Conservation (phyloP, 78 protist genomes). For the Polysphondylium violaceum region DNA sequence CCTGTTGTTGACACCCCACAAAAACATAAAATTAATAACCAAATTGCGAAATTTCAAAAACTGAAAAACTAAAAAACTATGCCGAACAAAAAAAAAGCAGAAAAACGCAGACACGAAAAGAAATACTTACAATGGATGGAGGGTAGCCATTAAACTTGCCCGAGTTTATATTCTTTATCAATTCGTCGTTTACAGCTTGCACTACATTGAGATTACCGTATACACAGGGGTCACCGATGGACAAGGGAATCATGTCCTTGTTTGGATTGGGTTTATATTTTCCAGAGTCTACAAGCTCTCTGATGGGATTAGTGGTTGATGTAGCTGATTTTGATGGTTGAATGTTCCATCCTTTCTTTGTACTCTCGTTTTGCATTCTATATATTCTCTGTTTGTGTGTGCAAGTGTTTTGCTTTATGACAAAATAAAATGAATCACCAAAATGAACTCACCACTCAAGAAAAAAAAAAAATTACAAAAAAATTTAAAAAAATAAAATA, state of each 20-base stretch:
- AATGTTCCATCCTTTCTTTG: constrained; percentile 46
- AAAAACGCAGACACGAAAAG: no score
- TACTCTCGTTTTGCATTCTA: not conserved
- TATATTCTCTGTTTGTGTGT: not conserved
- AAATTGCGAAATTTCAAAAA: not conserved
- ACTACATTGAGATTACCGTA: constrained; percentile 88
- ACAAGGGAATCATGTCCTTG: constrained; percentile 85
- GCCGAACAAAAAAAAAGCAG: no score
- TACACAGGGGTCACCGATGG: constrained; percentile 94
- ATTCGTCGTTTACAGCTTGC: constrained; percentile 16
- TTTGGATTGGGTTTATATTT: constrained; percentile 85
- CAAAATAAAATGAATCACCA: no score
- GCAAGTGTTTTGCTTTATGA: no score
- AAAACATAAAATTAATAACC: not conserved
- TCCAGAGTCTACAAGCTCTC: constrained; percentile 90
- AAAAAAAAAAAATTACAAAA: no score
- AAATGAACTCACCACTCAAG: no score
- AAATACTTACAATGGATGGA: constrained; percentile 79
- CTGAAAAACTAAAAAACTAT: not conserved
- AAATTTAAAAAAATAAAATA: no score
- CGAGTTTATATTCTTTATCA: constrained; percentile 35
- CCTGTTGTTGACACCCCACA: not conserved
- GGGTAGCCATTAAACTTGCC: constrained; percentile 90
- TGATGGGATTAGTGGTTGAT: constrained; percentile 90
- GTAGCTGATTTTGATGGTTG: constrained; percentile 66